phyloP scores from a whole-genome alignment of 805 yeast genomes.

The Yarrowia sp. region DNA sequence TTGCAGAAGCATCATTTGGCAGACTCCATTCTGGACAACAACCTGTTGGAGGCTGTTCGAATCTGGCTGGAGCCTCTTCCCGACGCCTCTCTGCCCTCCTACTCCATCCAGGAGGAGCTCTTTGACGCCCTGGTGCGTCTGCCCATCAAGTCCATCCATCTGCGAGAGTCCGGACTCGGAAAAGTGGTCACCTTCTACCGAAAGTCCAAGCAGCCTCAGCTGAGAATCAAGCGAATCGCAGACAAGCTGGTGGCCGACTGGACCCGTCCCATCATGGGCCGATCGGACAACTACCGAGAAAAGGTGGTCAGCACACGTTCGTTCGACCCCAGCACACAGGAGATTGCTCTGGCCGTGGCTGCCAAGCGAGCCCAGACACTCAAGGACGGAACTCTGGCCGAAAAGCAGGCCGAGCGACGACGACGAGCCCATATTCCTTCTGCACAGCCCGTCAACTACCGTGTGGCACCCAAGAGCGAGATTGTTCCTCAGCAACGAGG shows the following conservation, averaged over 20 bases:
- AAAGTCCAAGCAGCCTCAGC: conserved; percentile 83
- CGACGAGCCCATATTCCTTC: conserved; percentile 96
- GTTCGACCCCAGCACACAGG: conserved; percentile 44
- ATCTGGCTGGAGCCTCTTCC: conserved; percentile 98
- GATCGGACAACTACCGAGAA: conserved; percentile 91
- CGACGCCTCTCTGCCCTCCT: conserved; percentile 96
- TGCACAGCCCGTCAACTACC: conserved; percentile 81
- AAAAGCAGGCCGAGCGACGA: conserved; percentile 85
- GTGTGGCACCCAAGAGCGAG: conserved; percentile 76
- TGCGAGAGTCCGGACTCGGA: conserved; percentile 92
- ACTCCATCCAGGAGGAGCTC: conserved; percentile 86
- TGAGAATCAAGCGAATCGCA: conserved; percentile 77
- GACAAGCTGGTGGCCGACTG: conserved; percentile 92
- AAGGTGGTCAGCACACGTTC: conserved; percentile 65
- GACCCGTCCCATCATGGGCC: conserved; percentile 97
- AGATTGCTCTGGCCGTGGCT: conserved; percentile 25
- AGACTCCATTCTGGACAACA: conserved; percentile 90
- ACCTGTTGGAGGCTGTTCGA: conserved; percentile 85
- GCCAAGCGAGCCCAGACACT: conserved; percentile 18
- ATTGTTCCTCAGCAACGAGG: conserved; percentile 39
- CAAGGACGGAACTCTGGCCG: conserved; percentile 54
- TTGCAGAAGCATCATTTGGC: conserved; percentile 80
- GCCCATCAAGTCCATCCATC: conserved; percentile 93
- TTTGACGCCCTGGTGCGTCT: conserved; percentile 68
- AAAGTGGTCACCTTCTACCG: conserved; percentile 92